Conservation (phyloP, 805 yeast genomes). For the Grigorovia humatica region DNA sequence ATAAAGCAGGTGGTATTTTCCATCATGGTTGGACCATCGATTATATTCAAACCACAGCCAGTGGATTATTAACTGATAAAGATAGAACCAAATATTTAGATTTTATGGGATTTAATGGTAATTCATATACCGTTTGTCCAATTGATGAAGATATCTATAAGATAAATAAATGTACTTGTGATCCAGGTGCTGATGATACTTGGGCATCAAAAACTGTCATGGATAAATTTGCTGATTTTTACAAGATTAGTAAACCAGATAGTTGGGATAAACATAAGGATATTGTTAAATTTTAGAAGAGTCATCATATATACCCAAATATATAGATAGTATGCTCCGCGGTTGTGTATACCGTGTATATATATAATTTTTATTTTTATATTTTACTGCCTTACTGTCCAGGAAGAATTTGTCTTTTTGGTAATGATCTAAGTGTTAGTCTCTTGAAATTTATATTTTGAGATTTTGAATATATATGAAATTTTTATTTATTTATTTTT, state of each 20-base stretch:
- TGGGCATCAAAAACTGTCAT: constrained; percentile 59
- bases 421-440: too few relatives aligned
- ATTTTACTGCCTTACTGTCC: too few relatives aligned
- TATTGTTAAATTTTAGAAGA: not conserved
- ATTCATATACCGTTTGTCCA: constrained; percentile 42
- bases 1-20: constrained; percentile 65
- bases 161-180: constrained; percentile 58
- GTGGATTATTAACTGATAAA: constrained; percentile 52
- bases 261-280: constrained; percentile 42
- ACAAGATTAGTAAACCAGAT: constrained; percentile 40
- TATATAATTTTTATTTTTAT: too few relatives aligned
- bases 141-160: constrained; percentile 45
- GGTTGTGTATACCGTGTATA: too few relatives aligned
- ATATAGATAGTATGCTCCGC: too few relatives aligned
- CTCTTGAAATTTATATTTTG: too few relatives aligned
- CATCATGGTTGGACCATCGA: constrained; percentile 88
- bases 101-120: constrained; percentile 46
- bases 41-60: constrained; percentile 69
- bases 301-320: too few relatives aligned
- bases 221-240: constrained; percentile 41
- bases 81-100: constrained; percentile 58
- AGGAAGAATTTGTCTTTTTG: too few relatives aligned
- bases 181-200: constrained; percentile 59
- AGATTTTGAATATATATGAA: too few relatives aligned
- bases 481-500: too few relatives aligned